Base-by-base conservation (phyloP, 2,329 filamentous ascomycete species). In the Fusarium setosum region DNA sequence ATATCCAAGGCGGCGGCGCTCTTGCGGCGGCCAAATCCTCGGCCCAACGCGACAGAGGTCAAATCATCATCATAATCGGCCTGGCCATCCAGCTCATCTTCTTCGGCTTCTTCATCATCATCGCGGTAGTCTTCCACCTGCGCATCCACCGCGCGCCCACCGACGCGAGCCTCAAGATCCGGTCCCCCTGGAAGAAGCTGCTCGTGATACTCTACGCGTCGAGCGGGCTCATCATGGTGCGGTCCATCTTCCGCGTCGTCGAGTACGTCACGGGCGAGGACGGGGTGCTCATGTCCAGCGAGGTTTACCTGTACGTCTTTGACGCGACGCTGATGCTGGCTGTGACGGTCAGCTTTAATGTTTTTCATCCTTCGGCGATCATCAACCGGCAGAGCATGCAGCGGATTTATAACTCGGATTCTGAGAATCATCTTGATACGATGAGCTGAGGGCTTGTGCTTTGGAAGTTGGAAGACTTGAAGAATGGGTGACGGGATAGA, bases 71-170 rank as follows among this genome's bases (percentile, higher is more conserved):
- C 7, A 73, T 88, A 5, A 80, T 63, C 1, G 86, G 86, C 5
- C 73, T 88, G 1, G 72, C 82, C 3, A 68, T 88, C 3, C 86
- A 89, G 63, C 77, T 88, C 5, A 32, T 84, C 12, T 80, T 84
- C 52, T 87, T 88, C 45, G 76, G 77, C 3, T 72, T 86, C 42
- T 88, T 88, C 63, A 73, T 86, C 12, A 47, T 81, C 0, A 76
- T 81, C 0, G 77, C 83, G 0, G 60, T 78, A 3, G 62, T 82
- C 0, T 86, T 86, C 67, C 81, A 86, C 58, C 55, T 54, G 4
- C 61, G 70, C 6, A 62, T 72, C 31, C 20, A 44, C n/a, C 23
- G 10, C n/a, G n/a, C 45, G 1, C 57, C 52, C 8, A 48, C 52
- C 15, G 23, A n/a, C 7, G 38, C 9, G 12, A 59, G 59, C 0